Conservation (phyloP, 495 filamentous ascomycete genomes). For the Cercophora samala region DNA sequence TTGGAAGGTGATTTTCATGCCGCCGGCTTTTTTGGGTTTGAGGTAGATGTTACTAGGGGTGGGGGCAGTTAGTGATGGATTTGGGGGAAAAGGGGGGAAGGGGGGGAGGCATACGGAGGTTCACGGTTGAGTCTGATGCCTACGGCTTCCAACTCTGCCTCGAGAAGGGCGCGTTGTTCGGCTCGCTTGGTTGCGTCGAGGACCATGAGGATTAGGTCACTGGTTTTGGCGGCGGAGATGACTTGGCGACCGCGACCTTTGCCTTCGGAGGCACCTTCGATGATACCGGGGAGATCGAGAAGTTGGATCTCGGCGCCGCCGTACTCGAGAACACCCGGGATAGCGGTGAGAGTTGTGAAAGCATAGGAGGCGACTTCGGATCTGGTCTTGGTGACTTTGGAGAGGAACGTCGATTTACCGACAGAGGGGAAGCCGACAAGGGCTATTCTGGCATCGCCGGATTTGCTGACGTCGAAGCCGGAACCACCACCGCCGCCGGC, state of each 20-base stretch:
- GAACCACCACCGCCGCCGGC: conserved; percentile 67
- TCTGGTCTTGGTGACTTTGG: conserved; percentile 98
- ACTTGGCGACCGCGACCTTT: conserved; percentile 96
- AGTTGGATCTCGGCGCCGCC: conserved; percentile 98
- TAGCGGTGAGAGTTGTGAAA: conserved; percentile 97
- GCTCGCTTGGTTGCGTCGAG: conserved; percentile 96
- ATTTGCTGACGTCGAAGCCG: conserved; percentile 97
- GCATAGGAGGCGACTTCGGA: conserved; percentile 95
- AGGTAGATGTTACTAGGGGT: conserved; percentile 85
- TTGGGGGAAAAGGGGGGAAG: background rate
- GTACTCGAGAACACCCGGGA: conserved; percentile 97
- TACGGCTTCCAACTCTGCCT: conserved; percentile 92
- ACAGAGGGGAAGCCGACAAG: conserved; percentile 98
- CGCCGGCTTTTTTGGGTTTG: conserved; percentile 95
- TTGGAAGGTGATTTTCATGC: conserved; percentile 97
- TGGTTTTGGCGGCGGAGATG: conserved; percentile 98
- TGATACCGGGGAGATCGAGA: conserved; percentile 97
- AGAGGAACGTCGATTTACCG: conserved; percentile 97
- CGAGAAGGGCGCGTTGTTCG: conserved; percentile 85
- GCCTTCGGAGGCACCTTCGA: conserved; percentile 93
- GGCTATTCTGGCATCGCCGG: conserved; percentile 93
- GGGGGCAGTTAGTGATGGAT: conserved; percentile 9
- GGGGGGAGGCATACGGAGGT: conserved; percentile 65
- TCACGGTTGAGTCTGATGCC: conserved; percentile 92
- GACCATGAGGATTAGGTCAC: conserved; percentile 95